A percentile compares a stretch with the other conserved stretches of the same genome.
Evolutionary conservation across 306 rosid genomes (phyloP).

Genomic region (Crataegus laevigata): DNA sequence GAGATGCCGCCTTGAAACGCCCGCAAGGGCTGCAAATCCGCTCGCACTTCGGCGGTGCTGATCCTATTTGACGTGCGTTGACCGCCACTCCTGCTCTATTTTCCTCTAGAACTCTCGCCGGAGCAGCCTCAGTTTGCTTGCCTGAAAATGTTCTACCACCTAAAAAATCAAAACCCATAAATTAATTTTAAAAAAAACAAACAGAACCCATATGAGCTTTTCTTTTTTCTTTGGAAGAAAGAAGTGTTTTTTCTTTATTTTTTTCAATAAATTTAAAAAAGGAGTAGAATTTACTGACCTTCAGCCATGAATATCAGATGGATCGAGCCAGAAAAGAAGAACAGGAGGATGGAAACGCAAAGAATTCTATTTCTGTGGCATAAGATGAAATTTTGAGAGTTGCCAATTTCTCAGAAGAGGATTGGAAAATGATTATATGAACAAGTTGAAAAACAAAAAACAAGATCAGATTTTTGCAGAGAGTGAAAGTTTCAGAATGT

Average conservation of each 20-base stretch:
- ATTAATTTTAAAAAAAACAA: not conserved
- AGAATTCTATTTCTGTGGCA: constrained; percentile 39
- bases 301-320: constrained; percentile 37
- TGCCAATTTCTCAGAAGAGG: constrained; percentile 35
- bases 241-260: not conserved
- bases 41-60: constrained; percentile 69
- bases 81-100: constrained; percentile 3
- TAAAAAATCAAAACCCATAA: not conserved
- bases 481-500: not conserved
- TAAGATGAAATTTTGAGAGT: constrained; percentile 30
- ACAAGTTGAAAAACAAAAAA: not conserved
- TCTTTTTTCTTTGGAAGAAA: not conserved
- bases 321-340: constrained; percentile 30
- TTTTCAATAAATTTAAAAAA: not conserved
- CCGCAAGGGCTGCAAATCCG: constrained; percentile 47
- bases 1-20: constrained; percentile 70
- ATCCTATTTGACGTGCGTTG: constrained; percentile 44
- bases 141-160: constrained; percentile 48
- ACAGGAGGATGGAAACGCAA: constrained; percentile 25
- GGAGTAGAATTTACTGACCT: constrained; percentile 34
- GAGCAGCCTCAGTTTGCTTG: constrained; percentile 18
- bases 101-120: constrained; percentile 29
- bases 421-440: not conserved
- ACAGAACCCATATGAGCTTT: not conserved
- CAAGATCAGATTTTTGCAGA: not conserved